These are phyloP conservation scores for Lasiodiplodia citricola DNA, from an alignment of 2,329 filamentous ascomycete species.

Conservation along the genomic window DNA sequence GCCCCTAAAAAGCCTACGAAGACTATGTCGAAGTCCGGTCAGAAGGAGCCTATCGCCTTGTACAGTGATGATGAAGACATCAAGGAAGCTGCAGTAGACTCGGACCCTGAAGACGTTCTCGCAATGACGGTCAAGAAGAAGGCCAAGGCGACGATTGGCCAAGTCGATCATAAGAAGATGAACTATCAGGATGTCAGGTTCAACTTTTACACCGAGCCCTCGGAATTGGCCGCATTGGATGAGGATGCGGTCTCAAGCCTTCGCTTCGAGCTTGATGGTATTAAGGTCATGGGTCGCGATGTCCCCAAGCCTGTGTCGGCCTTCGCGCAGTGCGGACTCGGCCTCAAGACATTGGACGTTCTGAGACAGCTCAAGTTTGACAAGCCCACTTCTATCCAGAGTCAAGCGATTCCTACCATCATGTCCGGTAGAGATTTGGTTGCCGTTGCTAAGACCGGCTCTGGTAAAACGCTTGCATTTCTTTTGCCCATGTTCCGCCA, in stretches of 20 bases:
- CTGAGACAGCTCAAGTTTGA: constrained; percentile 83
- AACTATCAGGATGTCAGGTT: constrained; percentile 87
- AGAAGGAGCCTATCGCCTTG: constrained; percentile 76
- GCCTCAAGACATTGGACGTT: constrained; percentile 84
- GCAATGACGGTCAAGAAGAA: constrained; percentile 68
- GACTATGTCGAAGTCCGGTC: constrained; percentile 51
- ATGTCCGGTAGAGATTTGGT: constrained; percentile 97
- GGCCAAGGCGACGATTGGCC: constrained; percentile 96
- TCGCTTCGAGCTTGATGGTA: constrained; percentile 87
- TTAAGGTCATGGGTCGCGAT: constrained; percentile 78
- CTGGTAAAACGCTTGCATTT: constrained; percentile 96
- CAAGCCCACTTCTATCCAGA: constrained; percentile 89
- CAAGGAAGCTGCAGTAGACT: constrained; percentile 62
- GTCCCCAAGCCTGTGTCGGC: constrained; percentile 93
- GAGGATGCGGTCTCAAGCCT: constrained; percentile 83
- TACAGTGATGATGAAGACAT: constrained; percentile 85
- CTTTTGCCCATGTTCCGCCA: constrained; percentile 96
- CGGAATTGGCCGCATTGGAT: constrained; percentile 80
- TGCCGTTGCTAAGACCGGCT: constrained; percentile 95
- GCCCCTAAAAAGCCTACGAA: constrained; percentile 44
- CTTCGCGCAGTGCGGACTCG: constrained; percentile 94
- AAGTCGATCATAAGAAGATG: constrained; percentile 83
- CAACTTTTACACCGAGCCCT: constrained; percentile 91
- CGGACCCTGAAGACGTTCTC: constrained; percentile 60
- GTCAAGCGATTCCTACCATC: constrained; percentile 90